These are phyloP conservation scores for Tulasnella sp. DNA, from an alignment of 768 basidiomycete genomes.

Conservation along the genomic window DNA sequence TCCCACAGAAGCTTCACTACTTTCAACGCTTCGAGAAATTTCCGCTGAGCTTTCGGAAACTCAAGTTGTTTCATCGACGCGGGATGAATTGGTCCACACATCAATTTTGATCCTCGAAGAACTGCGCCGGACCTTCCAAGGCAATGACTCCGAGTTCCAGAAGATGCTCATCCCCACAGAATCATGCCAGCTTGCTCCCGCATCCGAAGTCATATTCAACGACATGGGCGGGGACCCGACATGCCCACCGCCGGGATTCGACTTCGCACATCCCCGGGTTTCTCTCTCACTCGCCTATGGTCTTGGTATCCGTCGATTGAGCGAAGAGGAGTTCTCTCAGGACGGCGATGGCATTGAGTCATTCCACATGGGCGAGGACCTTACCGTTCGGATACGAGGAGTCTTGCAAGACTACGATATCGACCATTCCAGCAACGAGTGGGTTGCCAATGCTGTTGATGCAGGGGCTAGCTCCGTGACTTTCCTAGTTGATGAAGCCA, in stretches of 20 bases:
- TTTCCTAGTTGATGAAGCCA: conserved; percentile 48
- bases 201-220: conserved; percentile 1
- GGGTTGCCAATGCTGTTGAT: conserved; percentile 59
- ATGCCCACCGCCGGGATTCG: neutral
- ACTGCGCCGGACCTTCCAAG: neutral
- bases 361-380: conserved; percentile 52
- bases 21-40: neutral
- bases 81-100: neutral
- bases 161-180: conserved; percentile 1
- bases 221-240: conserved; percentile 3
- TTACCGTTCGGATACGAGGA: conserved; percentile 50
- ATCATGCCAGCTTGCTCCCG: neutral
- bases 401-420: conserved; percentile 51
- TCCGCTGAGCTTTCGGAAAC: neutral
- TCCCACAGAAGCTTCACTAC: neutral
- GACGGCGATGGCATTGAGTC: conserved; percentile 42
- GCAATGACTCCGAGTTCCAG: neutral
- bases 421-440: conserved; percentile 53
- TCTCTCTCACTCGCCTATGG: conserved; percentile 22
- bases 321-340: conserved; percentile 36
- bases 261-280: conserved; percentile 22
- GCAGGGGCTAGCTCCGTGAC: conserved; percentile 52
- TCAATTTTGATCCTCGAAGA: conserved; percentile 3
- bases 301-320: conserved; percentile 37
- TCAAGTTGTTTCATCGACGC: neutral